Evolutionary conservation across 2,329 filamentous ascomycete species (phyloP).

Genomic region (Phaeosphaeria sp.): DNA sequence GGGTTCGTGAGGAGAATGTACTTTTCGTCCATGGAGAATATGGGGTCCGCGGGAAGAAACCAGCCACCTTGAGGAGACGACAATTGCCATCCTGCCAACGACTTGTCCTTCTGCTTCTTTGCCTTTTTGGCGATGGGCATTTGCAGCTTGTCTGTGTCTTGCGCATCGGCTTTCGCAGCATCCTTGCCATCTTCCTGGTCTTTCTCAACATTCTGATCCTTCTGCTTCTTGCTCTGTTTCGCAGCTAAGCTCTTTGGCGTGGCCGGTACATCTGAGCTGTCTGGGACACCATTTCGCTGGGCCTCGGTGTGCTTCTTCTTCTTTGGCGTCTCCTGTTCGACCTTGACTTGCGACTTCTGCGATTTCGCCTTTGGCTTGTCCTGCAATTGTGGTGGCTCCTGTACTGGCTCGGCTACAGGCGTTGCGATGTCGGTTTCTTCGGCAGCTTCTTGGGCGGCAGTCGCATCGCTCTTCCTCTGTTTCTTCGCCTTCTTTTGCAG

Average conservation of each 20-base stretch:
- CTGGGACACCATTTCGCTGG: slow-evolving; percentile 3
- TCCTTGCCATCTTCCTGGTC: slow-evolving; percentile 6
- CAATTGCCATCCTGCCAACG: slow-evolving; percentile 37
- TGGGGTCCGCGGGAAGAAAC: slow-evolving; percentile 62
- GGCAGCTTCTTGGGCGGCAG: slow-evolving; percentile 20
- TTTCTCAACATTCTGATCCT: too few species aligned
- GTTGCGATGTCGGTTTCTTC: slow-evolving; percentile 9
- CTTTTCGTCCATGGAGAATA: slow-evolving; percentile 65
- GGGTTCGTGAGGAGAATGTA: slow-evolving; percentile 76
- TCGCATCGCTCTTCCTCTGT: slow-evolving; percentile 31
- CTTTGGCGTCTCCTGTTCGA: slow-evolving; percentile 13
- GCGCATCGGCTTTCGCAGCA: neutral
- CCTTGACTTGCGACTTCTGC: slow-evolving; percentile 13
- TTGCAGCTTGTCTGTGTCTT: slow-evolving; percentile 1
- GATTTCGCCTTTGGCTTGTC: slow-evolving; percentile 16
- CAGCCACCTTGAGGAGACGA: slow-evolving; percentile 62
- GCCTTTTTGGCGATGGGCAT: slow-evolving; percentile 8
- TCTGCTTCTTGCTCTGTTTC: slow-evolving; percentile 12
- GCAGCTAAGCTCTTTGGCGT: neutral
- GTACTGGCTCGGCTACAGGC: slow-evolving; percentile 17
- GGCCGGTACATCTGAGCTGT: neutral
- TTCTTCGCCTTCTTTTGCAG: slow-evolving; percentile 39
- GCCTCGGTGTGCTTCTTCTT: slow-evolving; percentile 15
- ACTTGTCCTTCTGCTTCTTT: slow-evolving; percentile 32
- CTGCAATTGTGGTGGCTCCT: slow-evolving; percentile 18